Base-by-base conservation (phyloP, 257 asterid genomes). In the Scutellaria baicalensis region DNA sequence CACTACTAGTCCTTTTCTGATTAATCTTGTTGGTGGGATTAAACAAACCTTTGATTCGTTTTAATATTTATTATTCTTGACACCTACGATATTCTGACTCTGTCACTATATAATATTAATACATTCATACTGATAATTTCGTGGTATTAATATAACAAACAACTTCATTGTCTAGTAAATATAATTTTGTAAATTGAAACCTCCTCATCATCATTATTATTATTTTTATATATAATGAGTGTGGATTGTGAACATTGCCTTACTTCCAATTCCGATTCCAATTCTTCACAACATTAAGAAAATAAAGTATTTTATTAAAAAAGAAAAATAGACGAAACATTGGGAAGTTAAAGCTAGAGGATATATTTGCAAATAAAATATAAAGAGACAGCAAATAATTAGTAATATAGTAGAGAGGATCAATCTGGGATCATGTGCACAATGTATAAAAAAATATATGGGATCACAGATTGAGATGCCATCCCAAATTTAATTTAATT, bases 391-490 rank as follows among this genome's bases (percentile, higher is more conserved):
- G 67, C 68, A 76, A 49, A 72, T 64, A 56, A 51, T 18, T 14
- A 60, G 21, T n/a, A 14, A 52, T 69, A 59, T 23, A 64, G 14
- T 57, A 56, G 18, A 67, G 68, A 65, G 59, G 72, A 82, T 75
- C 86, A 79, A 66, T 73, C 86, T 78, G 80, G 86, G 86, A 82
- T 82, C 86, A 78, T 78, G 84, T 76, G 86, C 81, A 78, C 56
- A 66, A 63, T 35, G 64, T 21, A 68, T 77, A 27, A 8, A 72
- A 67, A 62, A 66, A 3, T 9, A 38, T 51, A 60, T 74, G 74
- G 69, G 69, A 70, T 72, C 69, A 62, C 76, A 70, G 61, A 35
- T 73, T 69, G 18, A 75, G 85, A 78, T 74, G 74, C 85, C 71
- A 75, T 75, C 79, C 68, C 55, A 54, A 35, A 51, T 27, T 35